Base-by-base conservation (phyloP, 257 asterid genomes). In the Lavandula angustifolia region DNA sequence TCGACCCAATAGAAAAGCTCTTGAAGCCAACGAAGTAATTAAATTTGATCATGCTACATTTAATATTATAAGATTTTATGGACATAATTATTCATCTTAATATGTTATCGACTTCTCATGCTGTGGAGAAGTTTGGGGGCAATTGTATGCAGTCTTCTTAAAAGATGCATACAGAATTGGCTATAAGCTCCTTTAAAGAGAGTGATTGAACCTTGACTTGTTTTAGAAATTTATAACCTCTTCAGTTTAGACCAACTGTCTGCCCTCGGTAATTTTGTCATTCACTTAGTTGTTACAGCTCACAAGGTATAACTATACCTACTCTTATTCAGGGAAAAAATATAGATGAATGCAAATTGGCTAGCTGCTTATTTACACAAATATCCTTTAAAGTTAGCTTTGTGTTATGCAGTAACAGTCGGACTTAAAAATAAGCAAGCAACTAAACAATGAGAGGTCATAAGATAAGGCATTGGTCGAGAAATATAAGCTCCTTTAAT, bases 371-470 rank as follows among this genome's bases (percentile, higher is more conserved):
- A 35, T 16, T 40, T 8, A 40, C 32, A 52, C 41, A 37, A 44
- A 17, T 22, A 56, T 46, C 50, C 56, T 3, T 12, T 16, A 32
- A 9, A 10, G 32, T 32, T 13, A 46, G 41, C 9, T 47, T 34
- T 56, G 38, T 6, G 10, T 33, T 27, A 2, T 18, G 22, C 33
- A 46, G 22, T n/a, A 49, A 31, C 4, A 38, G 47, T 8, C 50
- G 56, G 12, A 12, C 54, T 41, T 17, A 32, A 40, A 44, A 55
- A 7, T 57, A 60, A 50, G 37, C 52, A 63, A 49, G 50, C 57
- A 68, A 42, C 37, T 32, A 60, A 48, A 66, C 11, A 47, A 34
- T 22, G 42, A 64, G 9, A 40, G 8, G 41, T 50, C 1, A 6
- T 7, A 14, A 62, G 44, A 33, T 56, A 7, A 3, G 37, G 46